A percentile compares a stretch with the other conserved stretches of the same genome.
Conservation (phyloP, 2,329 filamentous ascomycete genomes). For the Trichophyton simii region DNA sequence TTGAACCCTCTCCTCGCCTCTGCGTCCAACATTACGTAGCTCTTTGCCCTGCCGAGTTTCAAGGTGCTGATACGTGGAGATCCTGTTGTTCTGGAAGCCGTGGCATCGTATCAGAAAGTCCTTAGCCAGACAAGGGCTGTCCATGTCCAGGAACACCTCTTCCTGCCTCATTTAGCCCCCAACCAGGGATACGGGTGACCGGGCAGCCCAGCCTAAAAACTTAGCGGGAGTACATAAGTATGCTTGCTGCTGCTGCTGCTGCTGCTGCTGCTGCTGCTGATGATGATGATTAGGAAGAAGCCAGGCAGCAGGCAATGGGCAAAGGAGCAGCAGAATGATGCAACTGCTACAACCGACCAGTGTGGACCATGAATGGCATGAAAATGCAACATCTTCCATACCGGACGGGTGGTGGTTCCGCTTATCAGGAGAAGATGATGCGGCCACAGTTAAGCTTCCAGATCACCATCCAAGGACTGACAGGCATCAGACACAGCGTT, state of each 20-base stretch:
- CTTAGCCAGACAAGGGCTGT: background rate
- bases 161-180: background rate
- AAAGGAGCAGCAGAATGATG: background rate
- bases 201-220: background rate
- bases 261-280: background rate
- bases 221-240: no score
- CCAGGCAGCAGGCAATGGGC: no score
- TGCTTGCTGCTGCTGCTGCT: no score
- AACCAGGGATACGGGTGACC: background rate
- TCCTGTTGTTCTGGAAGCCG: background rate
- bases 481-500: background rate
- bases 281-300: no score
- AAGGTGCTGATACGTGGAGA: no score
- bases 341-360: background rate
- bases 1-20: no score
- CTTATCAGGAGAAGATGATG: background rate
- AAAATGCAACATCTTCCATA: background rate
- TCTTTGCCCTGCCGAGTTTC: no score
- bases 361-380: background rate
- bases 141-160: background rate
- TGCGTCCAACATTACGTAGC: no score
- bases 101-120: background rate
- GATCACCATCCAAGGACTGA: background rate
- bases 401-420: background rate
- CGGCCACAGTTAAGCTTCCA: background rate